Evolutionary conservation across 2,329 filamentous ascomycete species (phyloP).

Genomic region (Botryotinia narcissicola): DNA sequence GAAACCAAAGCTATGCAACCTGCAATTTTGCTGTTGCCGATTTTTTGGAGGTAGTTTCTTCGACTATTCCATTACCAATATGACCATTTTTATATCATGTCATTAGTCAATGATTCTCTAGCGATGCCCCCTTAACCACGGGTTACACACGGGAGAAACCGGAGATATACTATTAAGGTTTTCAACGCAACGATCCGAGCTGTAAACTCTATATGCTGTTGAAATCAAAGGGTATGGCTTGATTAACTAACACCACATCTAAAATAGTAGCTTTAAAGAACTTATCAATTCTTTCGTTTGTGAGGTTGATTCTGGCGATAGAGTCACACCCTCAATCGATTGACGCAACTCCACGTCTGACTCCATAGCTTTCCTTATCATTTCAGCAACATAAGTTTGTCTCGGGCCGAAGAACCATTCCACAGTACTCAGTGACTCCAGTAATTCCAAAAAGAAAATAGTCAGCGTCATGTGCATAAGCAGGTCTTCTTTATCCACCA

Average conservation of each 20-base stretch:
- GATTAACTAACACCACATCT: not conserved
- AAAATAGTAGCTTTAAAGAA: slow-evolving; percentile 9
- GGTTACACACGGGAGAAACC: slow-evolving; percentile 2
- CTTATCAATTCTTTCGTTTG: slow-evolving; percentile 33
- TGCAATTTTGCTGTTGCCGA: not conserved
- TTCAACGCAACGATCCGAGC: not conserved
- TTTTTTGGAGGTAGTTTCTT: not conserved
- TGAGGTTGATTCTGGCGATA: slow-evolving; percentile 30
- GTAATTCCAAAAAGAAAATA: slow-evolving; percentile 38
- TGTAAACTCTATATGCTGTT: not conserved
- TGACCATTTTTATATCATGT: not conserved
- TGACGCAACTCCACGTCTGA: slow-evolving; percentile 33
- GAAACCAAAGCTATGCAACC: not conserved
- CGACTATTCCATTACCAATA: not conserved
- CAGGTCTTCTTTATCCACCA: slow-evolving; percentile 39
- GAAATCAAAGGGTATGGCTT: too few relatives aligned
- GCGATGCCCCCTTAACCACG: slow-evolving; percentile 11
- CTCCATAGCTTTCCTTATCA: slow-evolving; percentile 33
- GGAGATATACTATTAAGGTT: not conserved
- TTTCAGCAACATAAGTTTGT: slow-evolving; percentile 31
- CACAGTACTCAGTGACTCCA: slow-evolving; percentile 35
- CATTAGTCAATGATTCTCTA: not conserved
- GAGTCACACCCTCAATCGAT: slow-evolving; percentile 34
- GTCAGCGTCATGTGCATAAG: slow-evolving; percentile 40
- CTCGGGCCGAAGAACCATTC: slow-evolving; percentile 30